These are phyloP conservation scores for Entomortierella parvispora DNA, from an alignment of 192 early-diverging fungal genomes.

Conservation along the genomic window DNA sequence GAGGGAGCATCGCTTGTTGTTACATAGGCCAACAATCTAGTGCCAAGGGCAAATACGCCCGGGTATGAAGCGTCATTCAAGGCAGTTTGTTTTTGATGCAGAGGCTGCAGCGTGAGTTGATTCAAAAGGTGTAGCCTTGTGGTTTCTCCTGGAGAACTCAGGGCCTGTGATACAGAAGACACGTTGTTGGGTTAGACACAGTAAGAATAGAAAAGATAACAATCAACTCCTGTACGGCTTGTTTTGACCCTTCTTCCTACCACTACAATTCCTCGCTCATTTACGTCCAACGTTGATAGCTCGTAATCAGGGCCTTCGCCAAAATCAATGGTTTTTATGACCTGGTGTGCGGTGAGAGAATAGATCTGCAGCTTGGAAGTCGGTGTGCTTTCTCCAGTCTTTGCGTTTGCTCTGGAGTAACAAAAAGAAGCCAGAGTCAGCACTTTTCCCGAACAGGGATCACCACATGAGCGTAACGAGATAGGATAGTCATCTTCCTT, in stretches of 20 bases:
- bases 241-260: conserved; percentile 52
- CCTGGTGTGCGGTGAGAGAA: conserved; percentile 63
- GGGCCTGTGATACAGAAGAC: neutral
- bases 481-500: conserved; percentile 12
- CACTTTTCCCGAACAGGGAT: neutral
- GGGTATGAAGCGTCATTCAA: conserved; percentile 65
- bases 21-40: conserved; percentile 76
- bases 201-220: neutral
- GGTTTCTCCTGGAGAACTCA: conserved; percentile 39
- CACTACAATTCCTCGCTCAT: conserved; percentile 68
- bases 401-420: conserved; percentile 19
- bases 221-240: neutral
- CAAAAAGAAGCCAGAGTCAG: neutral
- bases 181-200: neutral
- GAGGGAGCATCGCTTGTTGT: conserved; percentile 60
- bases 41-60: conserved; percentile 70
- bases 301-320: conserved; percentile 52
- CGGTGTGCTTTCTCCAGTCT: conserved; percentile 3
- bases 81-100: conserved; percentile 38
- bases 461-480: conserved; percentile 4
- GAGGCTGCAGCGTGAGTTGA: conserved; percentile 52
- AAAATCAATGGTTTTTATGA: conserved; percentile 61
- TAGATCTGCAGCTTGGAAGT: conserved; percentile 58
- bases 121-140: conserved; percentile 63
- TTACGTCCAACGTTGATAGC: conserved; percentile 63